Evolutionary conservation across 495 filamentous ascomycete species (phyloP), one percentile per base, ranked within the genome.

Genomic region (Opeltia flavorubescens): DNA sequence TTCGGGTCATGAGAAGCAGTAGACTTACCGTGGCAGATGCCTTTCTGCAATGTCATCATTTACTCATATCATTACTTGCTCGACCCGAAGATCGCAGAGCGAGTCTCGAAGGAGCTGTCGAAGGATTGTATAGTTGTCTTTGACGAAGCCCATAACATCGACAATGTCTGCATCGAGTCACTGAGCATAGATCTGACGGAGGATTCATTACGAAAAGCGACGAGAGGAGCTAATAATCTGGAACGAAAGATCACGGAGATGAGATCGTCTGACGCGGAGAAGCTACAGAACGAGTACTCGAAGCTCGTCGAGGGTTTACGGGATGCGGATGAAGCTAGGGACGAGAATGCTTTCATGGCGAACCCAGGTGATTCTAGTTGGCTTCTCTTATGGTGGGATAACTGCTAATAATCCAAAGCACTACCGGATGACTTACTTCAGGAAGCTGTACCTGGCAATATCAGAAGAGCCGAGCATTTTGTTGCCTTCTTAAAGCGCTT

Each of bases 111-210:
- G 60, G 89, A 99, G 55, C 73, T 99, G 5, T 95, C 91, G 5
- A 96, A 95, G 50, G 91, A 99, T 60, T 94, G 88, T 59, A 99
- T 99, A 24, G 85, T 99, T 13, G 93, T 99, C 12, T 99, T 99
- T 54, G 91, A 99, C 58, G 91, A 99, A 56, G 91, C 91, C 17
- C 91, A 99, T 63, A 99, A 99, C 51, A 99, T 99, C 55, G 91
- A 99, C 70, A 99, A 99, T 61, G 91, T 99, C 43, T 96, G 93
- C 61, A 99, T 99, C 50, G 91, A 99, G 55, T 94, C 91, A 11
- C 71, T 95, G 18, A 95, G 89, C 56, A 94, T 94, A 24, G 91
- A 99, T 60, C 71, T 99, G 26, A 95, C 87, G 0, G 86, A 99
- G 59, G 91, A 95, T 52, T 94, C 88, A 0, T 59, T 99, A 34